Percentiles rank a stretch among this genome's conserved stretches.
phyloP scores from a whole-genome alignment of 2,329 filamentous ascomycete species.

The Gnomoniopsis smithogilvyi region DNA sequence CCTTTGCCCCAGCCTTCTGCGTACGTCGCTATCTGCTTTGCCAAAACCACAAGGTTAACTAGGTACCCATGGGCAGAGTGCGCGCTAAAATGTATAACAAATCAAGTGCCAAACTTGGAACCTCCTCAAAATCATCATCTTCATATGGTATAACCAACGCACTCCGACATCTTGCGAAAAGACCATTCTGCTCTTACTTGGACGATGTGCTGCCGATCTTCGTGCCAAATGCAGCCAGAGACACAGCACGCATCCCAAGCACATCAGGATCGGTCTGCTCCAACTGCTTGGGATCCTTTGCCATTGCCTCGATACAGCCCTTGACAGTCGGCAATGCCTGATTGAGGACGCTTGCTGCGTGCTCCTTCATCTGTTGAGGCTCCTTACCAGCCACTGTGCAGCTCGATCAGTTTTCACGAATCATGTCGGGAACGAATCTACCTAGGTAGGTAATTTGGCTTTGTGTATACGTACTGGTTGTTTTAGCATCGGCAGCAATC shows the following conservation, averaged over 20 bases:
- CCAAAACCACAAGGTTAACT: background rate
- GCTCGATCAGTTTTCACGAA: background rate
- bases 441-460: no score
- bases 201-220: background rate
- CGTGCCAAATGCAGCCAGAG: constrained; percentile 4
- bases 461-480: background rate
- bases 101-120: background rate
- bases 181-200: background rate
- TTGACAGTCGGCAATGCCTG: background rate
- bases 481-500: background rate
- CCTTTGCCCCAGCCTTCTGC: no score
- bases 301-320: background rate
- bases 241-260: background rate
- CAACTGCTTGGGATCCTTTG: background rate
- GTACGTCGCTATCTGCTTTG: no score
- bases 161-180: no score
- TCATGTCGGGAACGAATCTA: background rate
- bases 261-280: background rate
- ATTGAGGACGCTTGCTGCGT: background rate
- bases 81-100: background rate
- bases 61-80: background rate
- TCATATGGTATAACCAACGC: no score
- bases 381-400: background rate
- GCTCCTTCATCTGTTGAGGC: background rate
- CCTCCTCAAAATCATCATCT: no score